These are phyloP conservation scores for Hura crepitans DNA, from an alignment of 441 rosid genomes.

Conservation along the genomic window DNA sequence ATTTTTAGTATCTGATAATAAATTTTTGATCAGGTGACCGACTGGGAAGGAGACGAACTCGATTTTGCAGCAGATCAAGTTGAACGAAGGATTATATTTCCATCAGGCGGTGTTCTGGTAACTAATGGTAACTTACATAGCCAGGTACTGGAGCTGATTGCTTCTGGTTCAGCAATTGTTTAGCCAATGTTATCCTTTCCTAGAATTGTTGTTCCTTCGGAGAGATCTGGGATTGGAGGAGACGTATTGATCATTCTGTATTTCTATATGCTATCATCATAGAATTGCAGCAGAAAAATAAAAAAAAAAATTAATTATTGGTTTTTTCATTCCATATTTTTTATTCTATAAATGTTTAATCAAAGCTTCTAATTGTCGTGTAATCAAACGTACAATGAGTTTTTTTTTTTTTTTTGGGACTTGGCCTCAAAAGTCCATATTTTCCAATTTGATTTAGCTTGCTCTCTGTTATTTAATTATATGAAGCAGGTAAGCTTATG, in stretches of 20 bases:
- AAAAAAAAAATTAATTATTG: not conserved
- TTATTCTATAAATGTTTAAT: not conserved
- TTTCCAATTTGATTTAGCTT: too few species aligned
- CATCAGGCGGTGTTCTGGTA: conserved; percentile 61
- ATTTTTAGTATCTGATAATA: not conserved
- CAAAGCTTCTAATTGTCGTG: not conserved
- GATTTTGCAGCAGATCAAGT: conserved; percentile 54
- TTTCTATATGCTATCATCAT: not conserved
- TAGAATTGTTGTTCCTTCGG: not conserved
- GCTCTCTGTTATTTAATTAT: too few species aligned
- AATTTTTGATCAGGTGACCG: conserved; percentile 50
- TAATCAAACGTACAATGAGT: not conserved
- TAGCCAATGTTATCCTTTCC: not conserved
- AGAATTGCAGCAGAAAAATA: not conserved
- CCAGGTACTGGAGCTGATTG: conserved; percentile 46
- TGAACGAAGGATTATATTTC: conserved; percentile 54
- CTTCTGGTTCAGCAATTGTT: conserved; percentile 37
- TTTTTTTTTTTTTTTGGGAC: too few species aligned
- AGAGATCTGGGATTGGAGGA: not conserved
- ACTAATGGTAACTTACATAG: conserved; percentile 52
- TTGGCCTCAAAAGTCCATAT: not conserved
- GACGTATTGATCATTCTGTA: not conserved
- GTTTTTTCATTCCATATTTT: not conserved
- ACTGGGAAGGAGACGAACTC: conserved; percentile 64
- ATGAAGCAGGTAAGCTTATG: too few species aligned